Conservation (phyloP, 306 rosid species). For the Ormosia emarginata region DNA sequence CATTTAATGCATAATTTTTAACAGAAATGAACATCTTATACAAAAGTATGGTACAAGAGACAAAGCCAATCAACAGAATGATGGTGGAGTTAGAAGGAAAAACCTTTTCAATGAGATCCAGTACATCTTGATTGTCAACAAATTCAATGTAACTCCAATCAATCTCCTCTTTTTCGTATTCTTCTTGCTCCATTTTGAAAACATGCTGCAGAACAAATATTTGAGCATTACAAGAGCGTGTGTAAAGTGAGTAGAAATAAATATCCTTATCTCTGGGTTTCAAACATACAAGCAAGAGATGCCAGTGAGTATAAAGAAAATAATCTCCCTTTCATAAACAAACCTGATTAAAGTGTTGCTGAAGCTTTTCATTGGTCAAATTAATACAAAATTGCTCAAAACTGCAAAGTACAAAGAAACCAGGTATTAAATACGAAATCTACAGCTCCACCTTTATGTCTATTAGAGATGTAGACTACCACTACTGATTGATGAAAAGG, state of each 20-base stretch:
- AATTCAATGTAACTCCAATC: constrained; percentile 99
- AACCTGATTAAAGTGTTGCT: constrained; percentile 99
- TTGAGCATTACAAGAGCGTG: constrained; percentile 17
- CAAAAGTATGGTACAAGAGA: neutral
- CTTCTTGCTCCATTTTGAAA: constrained; percentile 99
- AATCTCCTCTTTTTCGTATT: constrained; percentile 95
- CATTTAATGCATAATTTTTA: neutral
- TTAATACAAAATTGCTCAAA: constrained; percentile 99
- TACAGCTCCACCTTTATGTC: neutral
- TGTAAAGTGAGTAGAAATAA: neutral
- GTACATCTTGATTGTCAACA: constrained; percentile 93
- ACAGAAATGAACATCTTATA: constrained; percentile 11
- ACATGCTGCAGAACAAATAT: constrained; percentile 76
- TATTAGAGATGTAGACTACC: constrained; percentile 7
- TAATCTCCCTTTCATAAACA: constrained; percentile 15
- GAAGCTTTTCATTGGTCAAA: constrained; percentile 98
- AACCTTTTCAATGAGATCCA: constrained; percentile 98
- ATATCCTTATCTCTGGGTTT: neutral
- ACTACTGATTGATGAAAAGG: neutral
- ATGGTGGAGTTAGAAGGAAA: constrained; percentile 24
- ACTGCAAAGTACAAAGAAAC: constrained; percentile 46
- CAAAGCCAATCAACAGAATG: constrained; percentile 20
- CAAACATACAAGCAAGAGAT: constrained; percentile 17
- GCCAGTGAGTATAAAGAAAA: constrained; percentile 16
- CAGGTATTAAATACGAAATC: constrained; percentile 10